Base-by-base conservation (phyloP, 1,284 basidiomycete genomes). In the Macrocybe sp. region DNA sequence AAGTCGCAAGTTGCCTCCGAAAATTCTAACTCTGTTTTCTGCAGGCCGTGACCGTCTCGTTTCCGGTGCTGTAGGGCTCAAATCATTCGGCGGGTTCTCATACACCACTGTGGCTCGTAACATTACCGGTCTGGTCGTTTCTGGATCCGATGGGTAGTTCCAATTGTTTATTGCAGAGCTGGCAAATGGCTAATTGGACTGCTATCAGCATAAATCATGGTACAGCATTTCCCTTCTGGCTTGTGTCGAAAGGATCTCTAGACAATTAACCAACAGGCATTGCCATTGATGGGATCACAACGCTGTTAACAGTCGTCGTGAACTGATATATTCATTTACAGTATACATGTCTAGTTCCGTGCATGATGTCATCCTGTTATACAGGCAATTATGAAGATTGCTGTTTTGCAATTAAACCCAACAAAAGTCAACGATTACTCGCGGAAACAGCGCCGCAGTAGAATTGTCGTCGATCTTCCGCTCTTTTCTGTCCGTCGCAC, bases 101-200 rank as follows among this genome's bases (percentile, higher is more conserved):
- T 87, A 85, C 55, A 56, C 44, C 16, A 83, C 83, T 0, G 62
- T 62, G 4, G 74, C 71, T 1, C 48, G 70, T 55, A 66, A 64
- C 53, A 52, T 81, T 32, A 72, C 69, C 2, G 78, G 78, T 36
- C 66, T 83, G 14, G 69, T 85, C 50, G 59, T 74, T 14, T 55
- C 72, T 11, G 83, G 83, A 14, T 61, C 70, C 36, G 48, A 56
- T 16, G 79, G 79, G 58, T 69, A 51, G 16, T 33, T 35, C 3
- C n/a, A 16, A 9, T 12, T 32, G 30, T 42, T n/a, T 28, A 2
- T 41, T 28, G 39, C 22, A 41, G 11, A 11, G 4, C n/a, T 37
- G 7, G 10, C 11, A 35, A 38, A 14, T 30, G n/a, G 31, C 4
- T 32, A 8, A 16, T 32, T 7, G 12, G 30, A 4, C 29, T 34